Conservation (phyloP, 1,284 basidiomycete genomes). For the Sporisorium scitamineum region DNA sequence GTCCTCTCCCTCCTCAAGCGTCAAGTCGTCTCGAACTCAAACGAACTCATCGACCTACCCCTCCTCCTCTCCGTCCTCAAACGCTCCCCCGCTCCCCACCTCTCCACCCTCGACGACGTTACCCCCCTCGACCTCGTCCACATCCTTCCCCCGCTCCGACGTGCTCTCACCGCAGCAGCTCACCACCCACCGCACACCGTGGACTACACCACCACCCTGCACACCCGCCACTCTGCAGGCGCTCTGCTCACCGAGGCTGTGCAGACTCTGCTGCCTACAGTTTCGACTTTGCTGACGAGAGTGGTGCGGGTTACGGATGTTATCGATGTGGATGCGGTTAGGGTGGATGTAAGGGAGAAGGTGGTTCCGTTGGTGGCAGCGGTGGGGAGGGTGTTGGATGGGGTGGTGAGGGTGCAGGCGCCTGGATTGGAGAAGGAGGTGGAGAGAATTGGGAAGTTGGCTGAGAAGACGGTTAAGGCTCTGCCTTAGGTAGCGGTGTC, state of each 20-base stretch:
- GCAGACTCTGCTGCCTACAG: slow-evolving; percentile 7
- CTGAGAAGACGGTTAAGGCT: slow-evolving; percentile 11
- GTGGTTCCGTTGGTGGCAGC: slow-evolving; percentile 16
- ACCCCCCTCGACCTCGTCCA: background rate
- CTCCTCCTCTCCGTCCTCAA: slow-evolving; percentile 2
- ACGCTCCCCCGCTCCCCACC: slow-evolving; percentile 9
- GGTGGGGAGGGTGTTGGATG: background rate
- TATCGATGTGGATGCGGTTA: slow-evolving; percentile 6
- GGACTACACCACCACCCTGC: slow-evolving; percentile 3
- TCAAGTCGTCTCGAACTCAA: too few species aligned
- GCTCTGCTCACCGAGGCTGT: slow-evolving; percentile 23
- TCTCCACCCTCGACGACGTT: slow-evolving; percentile 14
- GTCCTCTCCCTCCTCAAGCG: slow-evolving; percentile 7
- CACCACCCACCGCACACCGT: background rate
- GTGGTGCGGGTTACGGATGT: slow-evolving; percentile 20
- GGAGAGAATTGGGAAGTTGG: background rate
- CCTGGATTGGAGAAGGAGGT: slow-evolving; percentile 6
- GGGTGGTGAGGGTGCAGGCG: slow-evolving; percentile 2
- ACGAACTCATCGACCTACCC: slow-evolving; percentile 11
- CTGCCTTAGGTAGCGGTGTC: slow-evolving; percentile 6
- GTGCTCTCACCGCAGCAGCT: slow-evolving; percentile 7
- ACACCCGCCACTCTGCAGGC: background rate
- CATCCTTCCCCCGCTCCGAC: slow-evolving; percentile 11
- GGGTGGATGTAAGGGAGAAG: slow-evolving; percentile 4
- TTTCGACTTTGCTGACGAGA: slow-evolving; percentile 6